Base-by-base conservation (phyloP, 2,329 filamentous ascomycete genomes). In the Claviceps arundinis region DNA sequence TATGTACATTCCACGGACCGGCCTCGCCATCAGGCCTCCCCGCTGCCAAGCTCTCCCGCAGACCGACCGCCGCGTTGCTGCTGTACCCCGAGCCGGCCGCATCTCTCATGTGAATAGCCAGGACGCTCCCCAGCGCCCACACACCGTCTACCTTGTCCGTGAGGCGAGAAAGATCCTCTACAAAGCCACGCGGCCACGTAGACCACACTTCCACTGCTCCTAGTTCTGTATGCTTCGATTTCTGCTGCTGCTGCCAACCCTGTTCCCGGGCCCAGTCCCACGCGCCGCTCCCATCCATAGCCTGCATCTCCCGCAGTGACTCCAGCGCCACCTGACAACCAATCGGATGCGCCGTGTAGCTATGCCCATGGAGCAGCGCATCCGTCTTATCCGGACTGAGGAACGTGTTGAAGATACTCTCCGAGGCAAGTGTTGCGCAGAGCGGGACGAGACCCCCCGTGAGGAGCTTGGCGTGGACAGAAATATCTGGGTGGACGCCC, bases 321-420 rank as follows among this genome's bases (percentile, higher is more conserved):
- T 80, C 78, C n/a, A 84, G 72, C 0, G 85, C 89, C 0, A 94
- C 86, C 45, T 84, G 79, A 59, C 87, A 94, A 0, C 88, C 89
- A 1, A 93, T 77, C 0, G 89, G 77, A 64, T 94, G 87, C 0
- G 88, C 88, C 0, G 88, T 94, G 67, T 94, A 94, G 64, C 86
- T 91, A 63, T 94, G 88, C 0, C 88, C 88, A 59, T 94, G 89
- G 3, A 94, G 70, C 5, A 94, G 68, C 0, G 88, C 88, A 58
- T 91, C 86, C 0, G 78, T 81, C 68, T 93, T 94, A 48, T 88
- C 81, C 1, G 78, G 72, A 50, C 83, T 82, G 13, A 78, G 70
- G 61, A 94, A 94, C 0, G 80, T 78, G 1, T 79, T 62, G 65
- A 89, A 93, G 46, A 94, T 83, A 54, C 74, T 75, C 54, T 89